These are phyloP conservation scores for Aphanoascus verrucosus DNA, from an alignment of 2,329 filamentous ascomycete genomes.

Conservation along the genomic window DNA sequence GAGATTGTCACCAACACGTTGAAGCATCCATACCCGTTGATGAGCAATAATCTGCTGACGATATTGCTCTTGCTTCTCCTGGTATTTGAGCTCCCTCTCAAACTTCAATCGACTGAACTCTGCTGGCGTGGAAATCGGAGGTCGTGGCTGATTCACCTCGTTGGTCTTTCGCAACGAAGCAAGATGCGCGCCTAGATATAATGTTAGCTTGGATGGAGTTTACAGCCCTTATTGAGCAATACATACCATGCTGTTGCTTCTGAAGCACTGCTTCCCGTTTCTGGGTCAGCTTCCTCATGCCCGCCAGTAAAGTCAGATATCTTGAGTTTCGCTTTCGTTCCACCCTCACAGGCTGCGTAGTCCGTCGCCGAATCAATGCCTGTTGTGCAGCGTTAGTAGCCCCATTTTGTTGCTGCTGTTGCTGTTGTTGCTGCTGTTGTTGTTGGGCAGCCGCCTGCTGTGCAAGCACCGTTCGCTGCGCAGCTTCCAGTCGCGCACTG, in stretches of 20 bases:
- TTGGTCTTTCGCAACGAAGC: slow-evolving; percentile 74
- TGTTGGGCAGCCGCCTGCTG: slow-evolving; percentile 44
- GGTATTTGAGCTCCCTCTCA: slow-evolving; percentile 65
- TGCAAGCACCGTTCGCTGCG: slow-evolving; percentile 48
- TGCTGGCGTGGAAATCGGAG: slow-evolving; percentile 61
- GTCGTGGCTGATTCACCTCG: slow-evolving; percentile 52
- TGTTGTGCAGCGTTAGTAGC: slow-evolving; percentile 41
- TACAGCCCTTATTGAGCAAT: neutral
- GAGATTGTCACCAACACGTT: slow-evolving; percentile 1
- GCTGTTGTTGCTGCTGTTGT: slow-evolving; percentile 44
- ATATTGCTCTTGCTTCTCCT: slow-evolving; percentile 48
- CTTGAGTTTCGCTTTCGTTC: slow-evolving; percentile 78
- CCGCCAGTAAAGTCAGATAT: slow-evolving; percentile 79
- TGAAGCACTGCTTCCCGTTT: slow-evolving; percentile 77
- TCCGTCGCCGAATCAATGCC: slow-evolving; percentile 54
- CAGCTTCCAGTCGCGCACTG: slow-evolving; percentile 52
- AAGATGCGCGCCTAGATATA: slow-evolving; percentile 47
- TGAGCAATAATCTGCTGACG: slow-evolving; percentile 53
- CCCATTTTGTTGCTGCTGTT: slow-evolving; percentile 20
- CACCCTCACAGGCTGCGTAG: slow-evolving; percentile 66
- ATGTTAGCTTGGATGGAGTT: slow-evolving; percentile 14
- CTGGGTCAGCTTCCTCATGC: slow-evolving; percentile 89
- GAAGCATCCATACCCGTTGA: slow-evolving; percentile 36
- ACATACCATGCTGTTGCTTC: slow-evolving; percentile 69
- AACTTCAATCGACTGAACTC: slow-evolving; percentile 84